Conservation (phyloP, 768 basidiomycete genomes). For the Asterophora lycoperdoides region DNA sequence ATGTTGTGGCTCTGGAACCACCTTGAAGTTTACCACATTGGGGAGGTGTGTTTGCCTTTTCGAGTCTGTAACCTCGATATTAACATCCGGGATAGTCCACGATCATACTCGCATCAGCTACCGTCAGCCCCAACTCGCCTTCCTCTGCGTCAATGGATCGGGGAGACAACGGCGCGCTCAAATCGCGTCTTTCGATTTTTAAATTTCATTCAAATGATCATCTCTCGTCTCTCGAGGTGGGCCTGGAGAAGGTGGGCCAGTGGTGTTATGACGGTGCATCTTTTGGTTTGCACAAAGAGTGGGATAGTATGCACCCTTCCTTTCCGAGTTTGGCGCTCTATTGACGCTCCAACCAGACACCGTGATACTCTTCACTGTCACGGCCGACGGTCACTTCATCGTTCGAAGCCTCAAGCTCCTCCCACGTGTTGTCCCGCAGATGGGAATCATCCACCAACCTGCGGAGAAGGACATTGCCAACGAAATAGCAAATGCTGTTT, state of each 20-base stretch:
- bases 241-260: slow-evolving; percentile 46
- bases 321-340: neutral
- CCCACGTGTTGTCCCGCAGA: slow-evolving; percentile 17
- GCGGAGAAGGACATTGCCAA: slow-evolving; percentile 27
- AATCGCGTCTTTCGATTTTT: slow-evolving; percentile 37
- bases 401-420: slow-evolving; percentile 36
- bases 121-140: slow-evolving; percentile 32
- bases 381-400: slow-evolving; percentile 41
- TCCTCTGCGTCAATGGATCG: slow-evolving; percentile 26
- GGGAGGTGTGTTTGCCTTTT: slow-evolving; percentile 32
- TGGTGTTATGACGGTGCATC: slow-evolving; percentile 51
- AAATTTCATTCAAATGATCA: slow-evolving; percentile 29
- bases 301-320: slow-evolving; percentile 37
- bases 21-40: slow-evolving; percentile 32
- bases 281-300: slow-evolving; percentile 39
- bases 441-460: slow-evolving; percentile 12
- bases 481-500: slow-evolving; percentile 1
- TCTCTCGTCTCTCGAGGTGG: slow-evolving; percentile 27
- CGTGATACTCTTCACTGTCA: slow-evolving; percentile 38
- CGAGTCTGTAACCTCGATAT: slow-evolving; percentile 5
- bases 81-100: slow-evolving; percentile 25
- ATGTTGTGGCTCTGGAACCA: slow-evolving; percentile 43
- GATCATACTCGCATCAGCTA: slow-evolving; percentile 45
- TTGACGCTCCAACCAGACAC: slow-evolving; percentile 23
- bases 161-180: slow-evolving; percentile 28